Base-by-base conservation (phyloP, 2,329 filamentous ascomycete species). In the Trichoderma sp. region DNA sequence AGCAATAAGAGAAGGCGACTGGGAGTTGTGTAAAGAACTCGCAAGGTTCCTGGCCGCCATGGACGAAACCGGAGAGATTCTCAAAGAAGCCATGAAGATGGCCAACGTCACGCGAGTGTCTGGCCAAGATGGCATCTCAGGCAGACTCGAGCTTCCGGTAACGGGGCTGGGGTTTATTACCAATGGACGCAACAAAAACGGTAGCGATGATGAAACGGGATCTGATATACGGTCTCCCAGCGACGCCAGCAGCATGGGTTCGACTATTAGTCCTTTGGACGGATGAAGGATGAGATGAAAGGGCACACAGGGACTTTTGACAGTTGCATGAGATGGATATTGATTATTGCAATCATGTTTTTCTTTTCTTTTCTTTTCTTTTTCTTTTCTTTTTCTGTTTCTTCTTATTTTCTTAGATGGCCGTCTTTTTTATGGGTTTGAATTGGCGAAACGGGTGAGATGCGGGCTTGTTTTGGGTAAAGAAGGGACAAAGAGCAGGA, bases 21-120 rank as follows among this genome's bases (percentile, higher is more conserved):
- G 94, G 93, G 94, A 98, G 73, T 81, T 99, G 32, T 98, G 95
- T 80, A 95, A 93, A 73, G 95, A 99, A 78, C 84, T 99, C 32
- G 94, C 95, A 12, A 85, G 94, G n/a, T 99, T 99, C 79, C 81
- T 99, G 67, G 93, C 96, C 56, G 94, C 94, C 5, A 88, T 99
- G 74, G 95, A 99, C 75, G 90, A 92, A 71, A 91, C 89, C 15
- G 95, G 95, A 0, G 88, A 90, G 71, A 94, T 92, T 53, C 83
- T 99, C 58, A 84, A 87, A 64, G 87, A 90, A 73, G 91, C 91
- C 2, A 84, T 96, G 78, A 86, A 87, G 72, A 82, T 88, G 78
- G 86, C 89, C 7, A 84, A 87, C 57, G 76, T 80, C 25, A 78
- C 76, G 63, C 76, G 78, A 56, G 77, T 78, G 34, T 67, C 70